Base-by-base conservation (phyloP, 2,329 filamentous ascomycete genomes). In the Ustulina deusta region DNA sequence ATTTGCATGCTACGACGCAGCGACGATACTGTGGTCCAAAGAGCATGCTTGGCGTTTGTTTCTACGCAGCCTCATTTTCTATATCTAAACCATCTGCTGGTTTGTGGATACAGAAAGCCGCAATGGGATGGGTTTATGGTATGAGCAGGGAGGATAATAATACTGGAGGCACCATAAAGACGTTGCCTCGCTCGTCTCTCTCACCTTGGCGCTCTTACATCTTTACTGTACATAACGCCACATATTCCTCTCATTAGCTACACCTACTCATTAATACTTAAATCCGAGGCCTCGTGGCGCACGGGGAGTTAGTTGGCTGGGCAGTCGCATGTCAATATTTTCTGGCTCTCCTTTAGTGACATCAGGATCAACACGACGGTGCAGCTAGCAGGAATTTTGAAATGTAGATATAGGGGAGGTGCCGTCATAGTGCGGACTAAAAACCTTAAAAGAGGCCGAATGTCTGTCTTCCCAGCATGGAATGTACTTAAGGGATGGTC, bases 211-310 rank as follows among this genome's bases (percentile, higher is more conserved):
- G 42, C 57, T 58, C 46, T 59, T 56, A 56, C 38, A 57, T 63
- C 29, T 58, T 61, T 49, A 29, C 60, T 68, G 65, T 70, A 70
- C 68, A 68, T 70, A 70, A 48, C 49, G 20, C 32, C 54, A 46
- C 65, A 69, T 68, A 64, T 65, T 59, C 52, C 62, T 60, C 68
- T 52, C 60, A 59, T 58, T 63, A 68, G 61, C 65, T 68, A 70
- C 55, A 63, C 59, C 57, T 70, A 69, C 57, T 55, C 54, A 49
- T 68, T 70, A 70, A 68, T 70, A 65, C 58, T 60, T 65, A 68
- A 67, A 64, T 44, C 25, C 46, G 27, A 63, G 25, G 32, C 54
- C 66, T 25, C 61, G 49, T 32, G 48, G 48, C 66, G 13, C 29
- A 46, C 40, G 15, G 29, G 34, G 52, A 55, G 58, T 34, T 17